Evolutionary conservation across 805 yeast genomes (phyloP).

Genomic region (Lipomyces oligophaga): DNA sequence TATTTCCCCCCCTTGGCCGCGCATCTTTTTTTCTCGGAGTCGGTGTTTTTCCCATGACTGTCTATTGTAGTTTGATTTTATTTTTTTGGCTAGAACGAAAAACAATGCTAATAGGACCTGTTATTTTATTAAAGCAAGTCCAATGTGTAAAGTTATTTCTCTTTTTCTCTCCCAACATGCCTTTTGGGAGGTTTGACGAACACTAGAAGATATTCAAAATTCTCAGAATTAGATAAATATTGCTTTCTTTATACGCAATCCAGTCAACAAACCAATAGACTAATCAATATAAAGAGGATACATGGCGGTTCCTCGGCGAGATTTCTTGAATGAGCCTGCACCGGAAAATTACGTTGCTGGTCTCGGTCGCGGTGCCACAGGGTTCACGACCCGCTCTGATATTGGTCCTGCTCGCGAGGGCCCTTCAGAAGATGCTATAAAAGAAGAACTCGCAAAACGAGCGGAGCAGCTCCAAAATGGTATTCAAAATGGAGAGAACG

Average conservation of each 20-base stretch:
- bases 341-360: conserved; percentile 93
- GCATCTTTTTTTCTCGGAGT: conserved; percentile 31
- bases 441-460: conserved; percentile 31
- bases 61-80: too few relatives aligned
- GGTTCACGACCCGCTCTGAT: conserved; percentile 83
- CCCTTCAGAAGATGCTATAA: conserved; percentile 40
- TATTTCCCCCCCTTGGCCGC: conserved; percentile 41
- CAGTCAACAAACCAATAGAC: background rate
- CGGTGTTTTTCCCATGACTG: conserved; percentile 27
- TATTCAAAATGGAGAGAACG: too few relatives aligned
- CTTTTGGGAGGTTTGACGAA: too few relatives aligned
- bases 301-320: conserved; percentile 29
- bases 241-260: background rate
- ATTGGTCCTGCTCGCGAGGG: conserved; percentile 49
- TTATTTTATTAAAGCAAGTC: too few relatives aligned
- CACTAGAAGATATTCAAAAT: background rate
- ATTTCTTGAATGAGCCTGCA: conserved; percentile 75
- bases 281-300: background rate
- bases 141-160: too few relatives aligned
- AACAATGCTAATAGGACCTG: too few relatives aligned
- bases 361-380: conserved; percentile 90
- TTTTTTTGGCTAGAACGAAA: conserved; percentile 1
- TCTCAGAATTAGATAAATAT: background rate
- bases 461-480: conserved; percentile 31
- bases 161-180: too few relatives aligned